Conservation (phyloP, 1,139 yeast genomes). For the Yamadazyma friedrichii region DNA sequence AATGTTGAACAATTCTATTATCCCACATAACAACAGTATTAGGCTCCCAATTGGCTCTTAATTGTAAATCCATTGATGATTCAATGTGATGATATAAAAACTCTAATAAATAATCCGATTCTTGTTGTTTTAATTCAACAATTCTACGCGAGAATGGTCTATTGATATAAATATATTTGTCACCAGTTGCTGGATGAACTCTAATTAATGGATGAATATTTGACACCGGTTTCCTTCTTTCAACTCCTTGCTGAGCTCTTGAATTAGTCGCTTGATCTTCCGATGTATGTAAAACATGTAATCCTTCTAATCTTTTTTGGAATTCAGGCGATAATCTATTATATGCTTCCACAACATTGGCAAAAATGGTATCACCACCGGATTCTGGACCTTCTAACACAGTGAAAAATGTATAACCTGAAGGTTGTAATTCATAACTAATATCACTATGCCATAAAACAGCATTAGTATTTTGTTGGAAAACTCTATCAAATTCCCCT, state of each 20-base stretch:
- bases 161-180: constrained; percentile 58
- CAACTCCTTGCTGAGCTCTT: constrained; percentile 54
- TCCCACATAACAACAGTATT: constrained; percentile 70
- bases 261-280: constrained; percentile 64
- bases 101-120: constrained; percentile 53
- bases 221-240: constrained; percentile 59
- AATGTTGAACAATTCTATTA: constrained; percentile 61
- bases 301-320: constrained; percentile 51
- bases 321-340: constrained; percentile 61
- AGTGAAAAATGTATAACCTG: constrained; percentile 59
- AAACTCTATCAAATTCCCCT: constrained; percentile 24
- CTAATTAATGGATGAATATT: constrained; percentile 67
- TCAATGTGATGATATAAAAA: constrained; percentile 54
- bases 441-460: constrained; percentile 65
- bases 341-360: constrained; percentile 60
- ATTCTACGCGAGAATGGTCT: constrained; percentile 61
- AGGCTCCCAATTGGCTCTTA: constrained; percentile 41
- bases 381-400: constrained; percentile 57
- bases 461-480: constrained; percentile 30
- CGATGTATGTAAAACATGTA: constrained; percentile 65
- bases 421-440: constrained; percentile 66
- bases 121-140: constrained; percentile 63
- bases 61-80: constrained; percentile 35
- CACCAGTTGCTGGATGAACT: constrained; percentile 65
- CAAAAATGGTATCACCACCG: constrained; percentile 71